Evolutionary conservation across 495 filamentous ascomycete species (phyloP).

Genomic region (Staphylotrichum tortipilum): DNA sequence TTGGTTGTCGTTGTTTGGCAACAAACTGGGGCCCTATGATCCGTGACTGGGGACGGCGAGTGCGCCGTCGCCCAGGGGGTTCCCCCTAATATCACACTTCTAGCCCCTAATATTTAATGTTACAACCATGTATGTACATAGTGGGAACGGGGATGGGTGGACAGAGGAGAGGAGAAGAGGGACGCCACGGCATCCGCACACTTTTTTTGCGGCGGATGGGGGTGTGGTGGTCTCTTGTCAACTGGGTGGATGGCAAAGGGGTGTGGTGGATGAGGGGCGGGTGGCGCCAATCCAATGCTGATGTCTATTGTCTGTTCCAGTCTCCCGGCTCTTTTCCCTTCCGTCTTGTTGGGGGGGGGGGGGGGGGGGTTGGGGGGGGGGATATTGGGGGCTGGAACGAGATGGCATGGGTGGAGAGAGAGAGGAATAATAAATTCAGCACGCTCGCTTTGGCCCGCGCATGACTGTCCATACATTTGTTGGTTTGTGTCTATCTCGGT

Average conservation of each 20-base stretch:
- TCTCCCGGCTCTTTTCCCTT: too few relatives aligned
- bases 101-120: conserved; percentile 29
- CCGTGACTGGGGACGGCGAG: not conserved
- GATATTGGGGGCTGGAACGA: not conserved
- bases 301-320: not conserved
- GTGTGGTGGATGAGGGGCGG: not conserved
- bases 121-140: conserved; percentile 21
- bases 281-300: not conserved
- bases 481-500: not conserved
- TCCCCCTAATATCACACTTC: conserved; percentile 13
- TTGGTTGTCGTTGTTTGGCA: too few relatives aligned
- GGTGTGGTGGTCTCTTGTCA: conserved; percentile 2
- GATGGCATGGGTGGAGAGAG: conserved; percentile 1
- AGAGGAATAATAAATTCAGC: conserved; percentile 11
- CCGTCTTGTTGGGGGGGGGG: not conserved
- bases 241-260: not conserved
- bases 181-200: not conserved
- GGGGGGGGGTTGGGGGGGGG: conserved; percentile 1
- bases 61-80: not conserved
- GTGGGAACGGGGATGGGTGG: too few relatives aligned
- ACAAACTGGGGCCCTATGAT: conserved; percentile 4
- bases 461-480: not conserved
- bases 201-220: not conserved
- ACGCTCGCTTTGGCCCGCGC: conserved; percentile 33
- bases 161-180: not conserved